Evolutionary conservation across 176 grass and related monocot genomes (phyloP).

Genomic region (Chloris gayana): DNA sequence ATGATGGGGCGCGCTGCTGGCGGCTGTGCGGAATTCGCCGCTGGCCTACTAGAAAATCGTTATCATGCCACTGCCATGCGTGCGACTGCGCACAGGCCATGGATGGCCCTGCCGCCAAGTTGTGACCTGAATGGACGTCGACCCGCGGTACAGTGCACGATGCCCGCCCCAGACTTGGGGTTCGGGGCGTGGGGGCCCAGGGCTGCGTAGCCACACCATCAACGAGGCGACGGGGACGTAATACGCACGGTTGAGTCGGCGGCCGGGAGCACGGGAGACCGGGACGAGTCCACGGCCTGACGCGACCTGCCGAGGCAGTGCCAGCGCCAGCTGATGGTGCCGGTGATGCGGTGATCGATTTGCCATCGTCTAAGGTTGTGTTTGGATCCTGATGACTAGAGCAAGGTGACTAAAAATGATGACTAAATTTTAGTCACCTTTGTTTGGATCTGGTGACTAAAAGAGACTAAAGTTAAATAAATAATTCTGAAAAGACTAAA

Average conservation of each 20-base stretch:
- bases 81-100: conserved; percentile 12
- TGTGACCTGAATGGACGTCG: conserved; percentile 24
- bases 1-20: conserved; percentile 19
- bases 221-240: neutral
- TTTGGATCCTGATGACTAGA: too few relatives aligned
- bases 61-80: conserved; percentile 24
- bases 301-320: neutral
- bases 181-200: neutral
- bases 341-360: neutral
- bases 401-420: too few relatives aligned
- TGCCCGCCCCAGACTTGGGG: neutral
- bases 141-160: conserved; percentile 6
- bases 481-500: too few relatives aligned
- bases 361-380: too few relatives aligned
- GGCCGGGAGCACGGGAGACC: neutral
- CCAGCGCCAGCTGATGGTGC: neutral
- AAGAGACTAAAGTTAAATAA: too few relatives aligned
- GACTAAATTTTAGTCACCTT: too few relatives aligned
- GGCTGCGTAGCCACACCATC: conserved; percentile 6
- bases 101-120: neutral
- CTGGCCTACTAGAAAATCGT: conserved; percentile 30
- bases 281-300: neutral
- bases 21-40: neutral
- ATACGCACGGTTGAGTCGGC: neutral
- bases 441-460: too few relatives aligned